phyloP scores from a whole-genome alignment of 768 basidiomycete species.

The Boletellus ananas region DNA sequence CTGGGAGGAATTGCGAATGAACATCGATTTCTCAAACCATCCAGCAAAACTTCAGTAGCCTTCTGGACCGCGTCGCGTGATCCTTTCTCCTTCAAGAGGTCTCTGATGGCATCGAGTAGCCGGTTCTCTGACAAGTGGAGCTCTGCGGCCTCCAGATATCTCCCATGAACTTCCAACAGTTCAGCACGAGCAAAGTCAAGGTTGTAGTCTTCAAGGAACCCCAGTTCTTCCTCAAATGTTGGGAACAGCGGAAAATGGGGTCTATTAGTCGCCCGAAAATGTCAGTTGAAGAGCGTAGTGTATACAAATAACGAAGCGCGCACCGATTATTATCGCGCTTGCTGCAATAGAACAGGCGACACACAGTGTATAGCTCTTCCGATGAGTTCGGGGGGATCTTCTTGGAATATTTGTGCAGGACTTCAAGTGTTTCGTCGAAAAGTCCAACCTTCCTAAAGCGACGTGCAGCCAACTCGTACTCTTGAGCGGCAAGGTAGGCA shows the following conservation, averaged over 20 bases:
- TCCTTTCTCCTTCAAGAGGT: slow-evolving; percentile 37
- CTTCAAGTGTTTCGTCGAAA: slow-evolving; percentile 51
- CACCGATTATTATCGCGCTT: slow-evolving; percentile 21
- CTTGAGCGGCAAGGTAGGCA: slow-evolving; percentile 41
- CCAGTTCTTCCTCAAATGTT: slow-evolving; percentile 47
- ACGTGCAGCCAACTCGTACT: slow-evolving; percentile 43
- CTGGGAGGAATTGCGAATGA: slow-evolving; percentile 36
- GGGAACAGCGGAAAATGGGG: slow-evolving; percentile 47
- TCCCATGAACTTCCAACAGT: slow-evolving; percentile 41
- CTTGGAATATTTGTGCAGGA: slow-evolving; percentile 36
- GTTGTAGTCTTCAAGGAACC: slow-evolving; percentile 53
- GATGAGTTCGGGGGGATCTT: slow-evolving; percentile 32
- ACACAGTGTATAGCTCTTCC: slow-evolving; percentile 39
- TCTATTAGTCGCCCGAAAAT: slow-evolving; percentile 35
- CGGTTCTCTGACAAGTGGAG: slow-evolving; percentile 48
- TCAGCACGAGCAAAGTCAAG: slow-evolving; percentile 47
- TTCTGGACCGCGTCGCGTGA: slow-evolving; percentile 27
- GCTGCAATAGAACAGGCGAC: slow-evolving; percentile 44
- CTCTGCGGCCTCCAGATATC: slow-evolving; percentile 48
- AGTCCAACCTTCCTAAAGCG: slow-evolving; percentile 44
- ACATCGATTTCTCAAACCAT: slow-evolving; percentile 44
- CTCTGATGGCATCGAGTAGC: slow-evolving; percentile 42
- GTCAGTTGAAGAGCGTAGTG: not conserved
- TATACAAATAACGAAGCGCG: not conserved
- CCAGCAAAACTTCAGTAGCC: slow-evolving; percentile 40